Base-by-base conservation (phyloP, 495 filamentous ascomycete genomes). In the Trichoderma parareesei region DNA sequence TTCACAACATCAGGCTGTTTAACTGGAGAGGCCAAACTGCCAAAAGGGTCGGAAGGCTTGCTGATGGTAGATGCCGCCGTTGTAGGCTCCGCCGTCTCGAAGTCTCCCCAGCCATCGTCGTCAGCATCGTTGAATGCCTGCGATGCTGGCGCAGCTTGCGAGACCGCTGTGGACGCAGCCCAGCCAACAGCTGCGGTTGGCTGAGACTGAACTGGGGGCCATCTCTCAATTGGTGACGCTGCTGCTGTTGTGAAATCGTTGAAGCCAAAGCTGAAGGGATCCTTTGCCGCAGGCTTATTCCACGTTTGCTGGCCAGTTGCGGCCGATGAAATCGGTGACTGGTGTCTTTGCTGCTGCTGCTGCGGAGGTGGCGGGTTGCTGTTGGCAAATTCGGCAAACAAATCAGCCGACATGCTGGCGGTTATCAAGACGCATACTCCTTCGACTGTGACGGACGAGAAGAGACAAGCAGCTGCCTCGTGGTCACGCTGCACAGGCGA, bases 61-160 rank as follows among this genome's bases (percentile, higher is more conserved):
- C 20, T 48, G n/a, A 4, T 48, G 9, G 41, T 37, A 14, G 53
- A 13, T 35, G 27, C 53, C 14, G 53, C 9, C 27, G 53, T 8
- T 14, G 27, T 61, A n/a, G 69, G 60, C 5, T 68, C 46, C 10
- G 86, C 82, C 14, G 81, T 80, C 69, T 89, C 89, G 68, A 92
- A 92, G 64, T 91, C 88, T 14, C 89, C 88, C 83, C 88, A 92
- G 13, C 86, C 88, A 70, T 91, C 88, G 42, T 89, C 85, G 7
- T 72, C 72, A 20, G 79, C 75, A 37, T 74, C 67, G 10, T 61
- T 65, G 11, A 16, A 38, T 18, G 66, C 57, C 11, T 46, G 64
- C 1, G 60, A 35, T n/a, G 40, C 44, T 41, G 67, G 46, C 20
- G 66, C 66, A n/a, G 66, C 62, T 18, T 61, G 62, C 8, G 53